These are phyloP conservation scores for Pelargonium cotyledonis DNA, from an alignment of 441 rosid species.

Conservation along the genomic window DNA sequence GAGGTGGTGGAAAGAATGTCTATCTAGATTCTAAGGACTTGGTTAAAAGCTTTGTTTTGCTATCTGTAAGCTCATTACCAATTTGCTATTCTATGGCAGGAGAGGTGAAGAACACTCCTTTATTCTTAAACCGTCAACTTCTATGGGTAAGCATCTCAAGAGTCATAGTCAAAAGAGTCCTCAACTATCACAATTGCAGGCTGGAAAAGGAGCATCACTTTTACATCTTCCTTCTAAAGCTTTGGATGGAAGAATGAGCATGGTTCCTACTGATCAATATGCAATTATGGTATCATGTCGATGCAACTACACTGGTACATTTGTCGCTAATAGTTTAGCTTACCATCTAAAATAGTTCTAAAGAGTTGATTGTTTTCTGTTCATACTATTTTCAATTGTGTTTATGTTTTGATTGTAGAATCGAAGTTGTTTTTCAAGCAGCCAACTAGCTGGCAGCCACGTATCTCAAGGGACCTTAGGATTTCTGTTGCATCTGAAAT, in stretches of 20 bases:
- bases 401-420: conserved; percentile 37
- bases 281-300: conserved; percentile 87
- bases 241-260: conserved; percentile 42
- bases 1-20: background rate
- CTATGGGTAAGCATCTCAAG: conserved; percentile 51
- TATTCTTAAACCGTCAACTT: conserved; percentile 71
- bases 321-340: conserved; percentile 13
- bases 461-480: conserved; percentile 74
- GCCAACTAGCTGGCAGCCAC: conserved; percentile 82
- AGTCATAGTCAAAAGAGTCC: conserved; percentile 42
- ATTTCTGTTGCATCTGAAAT: conserved; percentile 87
- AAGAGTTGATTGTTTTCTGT: conserved; percentile 11
- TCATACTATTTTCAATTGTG: conserved; percentile 16
- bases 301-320: conserved; percentile 79
- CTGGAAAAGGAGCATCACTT: conserved; percentile 27
- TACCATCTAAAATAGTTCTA: conserved; percentile 18
- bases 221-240: conserved; percentile 41
- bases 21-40: no score
- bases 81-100: conserved; percentile 43
- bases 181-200: conserved; percentile 17
- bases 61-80: conserved; percentile 13
- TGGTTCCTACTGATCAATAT: conserved; percentile 50
- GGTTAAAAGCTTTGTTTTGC: conserved; percentile 2
- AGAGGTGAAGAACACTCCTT: conserved; percentile 97
- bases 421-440: conserved; percentile 92